Conservation (phyloP, 208 protist genomes). For the Trypanosoma congolense region DNA sequence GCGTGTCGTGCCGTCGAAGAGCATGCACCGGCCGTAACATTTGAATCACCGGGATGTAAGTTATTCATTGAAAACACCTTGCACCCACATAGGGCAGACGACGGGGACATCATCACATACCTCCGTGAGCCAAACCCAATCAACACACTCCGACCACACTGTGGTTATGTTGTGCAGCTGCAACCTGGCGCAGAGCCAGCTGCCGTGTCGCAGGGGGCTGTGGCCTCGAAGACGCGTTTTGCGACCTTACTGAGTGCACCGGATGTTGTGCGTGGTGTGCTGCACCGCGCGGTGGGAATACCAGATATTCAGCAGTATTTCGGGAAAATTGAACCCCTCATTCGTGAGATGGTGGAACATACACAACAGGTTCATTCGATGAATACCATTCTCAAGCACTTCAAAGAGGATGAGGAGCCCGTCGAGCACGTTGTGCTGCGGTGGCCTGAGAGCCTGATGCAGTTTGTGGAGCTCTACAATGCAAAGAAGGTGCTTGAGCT, state of each 20-base stretch:
- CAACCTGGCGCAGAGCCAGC: slow-evolving; percentile 16
- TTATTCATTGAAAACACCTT: slow-evolving; percentile 68
- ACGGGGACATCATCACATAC: slow-evolving; percentile 70
- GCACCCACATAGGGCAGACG: slow-evolving; percentile 27
- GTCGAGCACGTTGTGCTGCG: slow-evolving; percentile 53
- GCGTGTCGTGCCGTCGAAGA: slow-evolving; percentile 73
- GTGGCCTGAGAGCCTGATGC: slow-evolving; percentile 82
- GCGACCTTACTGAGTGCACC: slow-evolving; percentile 60
- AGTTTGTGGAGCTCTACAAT: slow-evolving; percentile 89
- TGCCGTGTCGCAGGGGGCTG: slow-evolving; percentile 6
- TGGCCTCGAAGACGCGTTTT: slow-evolving; percentile 33
- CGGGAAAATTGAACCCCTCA: slow-evolving; percentile 74
- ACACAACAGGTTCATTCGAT: slow-evolving; percentile 87
- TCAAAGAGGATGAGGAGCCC: slow-evolving; percentile 52
- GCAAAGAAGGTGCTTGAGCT: slow-evolving; percentile 63
- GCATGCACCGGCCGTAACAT: slow-evolving; percentile 72
- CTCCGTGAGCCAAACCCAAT: slow-evolving; percentile 83
- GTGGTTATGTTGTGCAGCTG: slow-evolving; percentile 76
- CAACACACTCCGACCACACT: slow-evolving; percentile 85
- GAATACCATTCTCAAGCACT: slow-evolving; percentile 53
- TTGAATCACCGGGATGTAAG: slow-evolving; percentile 79
- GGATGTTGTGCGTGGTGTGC: slow-evolving; percentile 72
- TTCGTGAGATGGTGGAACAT: slow-evolving; percentile 85
- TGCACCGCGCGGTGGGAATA: slow-evolving; percentile 60
- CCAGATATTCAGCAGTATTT: slow-evolving; percentile 87